Evolutionary conservation across 305 asterid species (phyloP), one percentile per base, ranked within the genome.

Genomic region (Withania somnifera): DNA sequence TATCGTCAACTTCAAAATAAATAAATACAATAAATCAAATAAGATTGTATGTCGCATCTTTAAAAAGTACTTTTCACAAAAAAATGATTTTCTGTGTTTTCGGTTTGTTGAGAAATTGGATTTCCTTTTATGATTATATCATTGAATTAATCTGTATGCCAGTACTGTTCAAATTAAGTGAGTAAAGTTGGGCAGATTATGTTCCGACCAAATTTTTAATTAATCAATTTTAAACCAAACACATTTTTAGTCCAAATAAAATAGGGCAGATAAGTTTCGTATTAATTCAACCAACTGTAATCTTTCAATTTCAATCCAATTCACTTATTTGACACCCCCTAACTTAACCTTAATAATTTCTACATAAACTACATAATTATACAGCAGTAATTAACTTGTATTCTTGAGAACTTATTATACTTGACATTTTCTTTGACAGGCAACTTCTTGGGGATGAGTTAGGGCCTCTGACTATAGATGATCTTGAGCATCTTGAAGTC

Each of bases 391-490:
- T n/a, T n/a, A n/a, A n/a, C n/a, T n/a, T 45, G 15, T 71, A 1
- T 22, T 24, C 3, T 11, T 69, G 34, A 24, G 20, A 20, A 42
- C 7, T 40, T 38, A 53, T 45, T 66, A 20, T 77, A 34, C 8
- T 22, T 60, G 60, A 52, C 15, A 28, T 36, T 17, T 68, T 88
- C 78, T 11, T 54, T 80, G 63, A 47, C 91, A 95, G 99, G 84
- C 98, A 94, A 66, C 93, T 95, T 78, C 99, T 95, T 86, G 99
- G 99, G 26, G 98, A 94, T 86, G 98, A 95, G 77, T 90, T 95
- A 87, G 99, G 96, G 40, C 94, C 97, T 81, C 88, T 94, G 45
- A 92, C 88, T 85, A 90, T 95, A 68, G 92, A 91, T 86, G 98
- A 95, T 81, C 94, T 95, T 26, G 97, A 95, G 84, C 90, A 92